phyloP scores from a whole-genome alignment of 2,329 filamentous ascomycete genomes.

The Fusarium concolor region DNA sequence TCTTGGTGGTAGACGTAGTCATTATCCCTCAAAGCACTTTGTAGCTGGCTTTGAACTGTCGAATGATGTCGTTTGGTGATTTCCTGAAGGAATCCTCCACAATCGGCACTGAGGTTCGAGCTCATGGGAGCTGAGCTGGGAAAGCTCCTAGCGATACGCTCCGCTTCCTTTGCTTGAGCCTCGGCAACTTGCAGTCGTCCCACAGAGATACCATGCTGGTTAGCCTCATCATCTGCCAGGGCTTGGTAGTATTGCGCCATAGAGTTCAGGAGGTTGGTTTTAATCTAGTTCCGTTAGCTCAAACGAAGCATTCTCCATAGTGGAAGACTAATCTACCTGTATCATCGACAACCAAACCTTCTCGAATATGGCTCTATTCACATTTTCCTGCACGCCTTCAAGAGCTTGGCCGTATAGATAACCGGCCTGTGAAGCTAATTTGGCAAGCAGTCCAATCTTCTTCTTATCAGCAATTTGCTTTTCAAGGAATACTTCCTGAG shows the following conservation, averaged over 20 bases:
- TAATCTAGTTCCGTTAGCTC: constrained; percentile 64
- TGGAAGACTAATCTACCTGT: constrained; percentile 64
- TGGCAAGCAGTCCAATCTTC: constrained; percentile 90
- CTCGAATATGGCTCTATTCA: constrained; percentile 90
- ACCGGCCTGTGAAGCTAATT: constrained; percentile 89
- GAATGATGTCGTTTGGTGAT: constrained; percentile 85
- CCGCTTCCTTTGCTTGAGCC: constrained; percentile 80
- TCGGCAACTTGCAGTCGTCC: constrained; percentile 86
- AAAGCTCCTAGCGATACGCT: constrained; percentile 80
- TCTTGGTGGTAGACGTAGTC: constrained; percentile 98
- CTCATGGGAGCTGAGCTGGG: constrained; percentile 81
- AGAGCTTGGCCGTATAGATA: constrained; percentile 88
- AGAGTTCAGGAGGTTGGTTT: constrained; percentile 84
- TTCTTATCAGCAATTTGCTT: constrained; percentile 95
- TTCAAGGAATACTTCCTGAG: constrained; percentile 96
- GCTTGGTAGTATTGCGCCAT: constrained; percentile 95
- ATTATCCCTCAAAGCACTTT: constrained; percentile 87
- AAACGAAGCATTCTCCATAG: neutral
- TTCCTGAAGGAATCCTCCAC: constrained; percentile 78
- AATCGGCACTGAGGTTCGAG: constrained; percentile 86
- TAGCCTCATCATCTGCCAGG: constrained; percentile 87
- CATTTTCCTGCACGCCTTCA: constrained; percentile 93
- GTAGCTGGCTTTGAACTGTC: constrained; percentile 83
- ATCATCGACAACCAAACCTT: constrained; percentile 89
- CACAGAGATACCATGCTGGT: constrained; percentile 86